Evolutionary conservation across 2,329 filamentous ascomycete genomes (phyloP).

Genomic region (Talaromyces albobiverticillius): DNA sequence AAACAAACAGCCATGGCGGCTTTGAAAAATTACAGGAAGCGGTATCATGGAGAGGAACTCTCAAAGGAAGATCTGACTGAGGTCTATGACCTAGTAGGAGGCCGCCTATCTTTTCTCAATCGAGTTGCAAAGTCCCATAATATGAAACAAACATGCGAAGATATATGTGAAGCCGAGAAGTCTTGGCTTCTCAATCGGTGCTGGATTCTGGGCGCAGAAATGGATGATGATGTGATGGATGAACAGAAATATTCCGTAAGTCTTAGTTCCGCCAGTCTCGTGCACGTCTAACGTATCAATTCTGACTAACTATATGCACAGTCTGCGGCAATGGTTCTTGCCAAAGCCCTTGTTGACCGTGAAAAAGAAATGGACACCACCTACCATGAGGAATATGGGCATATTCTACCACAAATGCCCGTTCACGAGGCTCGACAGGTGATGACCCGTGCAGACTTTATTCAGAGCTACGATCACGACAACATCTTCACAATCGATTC

Average conservation of each 20-base stretch:
- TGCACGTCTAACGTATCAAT: not conserved
- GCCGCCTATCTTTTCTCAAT: conserved; percentile 82
- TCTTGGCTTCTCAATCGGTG: conserved; percentile 78
- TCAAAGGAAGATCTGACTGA: conserved; percentile 60
- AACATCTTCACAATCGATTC: conserved; percentile 96
- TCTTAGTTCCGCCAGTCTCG: conserved; percentile 20
- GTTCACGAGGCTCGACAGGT: conserved; percentile 83
- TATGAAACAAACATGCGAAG: conserved; percentile 75
- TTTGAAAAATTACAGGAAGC: conserved; percentile 73
- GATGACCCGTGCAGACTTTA: conserved; percentile 95
- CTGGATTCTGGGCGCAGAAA: conserved; percentile 70
- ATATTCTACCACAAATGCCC: conserved; percentile 75
- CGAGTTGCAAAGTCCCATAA: conserved; percentile 81
- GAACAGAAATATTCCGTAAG: conserved; percentile 91
- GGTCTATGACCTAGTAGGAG: conserved; percentile 84
- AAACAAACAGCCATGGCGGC: conserved; percentile 75
- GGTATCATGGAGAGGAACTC: conserved; percentile 66
- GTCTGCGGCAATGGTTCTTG: conserved; percentile 90
- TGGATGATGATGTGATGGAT: conserved; percentile 98
- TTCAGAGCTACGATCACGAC: conserved; percentile 84
- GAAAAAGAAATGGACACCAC: conserved; percentile 61
- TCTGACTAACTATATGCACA: conserved; percentile 29
- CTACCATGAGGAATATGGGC: conserved; percentile 66
- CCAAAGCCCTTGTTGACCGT: conserved; percentile 82
- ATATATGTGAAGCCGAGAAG: conserved; percentile 68